Evolutionary conservation across 2,329 filamentous ascomycete genomes (phyloP), one percentile per base, ranked within the genome.

Genomic region (Aspergillus sp.): DNA sequence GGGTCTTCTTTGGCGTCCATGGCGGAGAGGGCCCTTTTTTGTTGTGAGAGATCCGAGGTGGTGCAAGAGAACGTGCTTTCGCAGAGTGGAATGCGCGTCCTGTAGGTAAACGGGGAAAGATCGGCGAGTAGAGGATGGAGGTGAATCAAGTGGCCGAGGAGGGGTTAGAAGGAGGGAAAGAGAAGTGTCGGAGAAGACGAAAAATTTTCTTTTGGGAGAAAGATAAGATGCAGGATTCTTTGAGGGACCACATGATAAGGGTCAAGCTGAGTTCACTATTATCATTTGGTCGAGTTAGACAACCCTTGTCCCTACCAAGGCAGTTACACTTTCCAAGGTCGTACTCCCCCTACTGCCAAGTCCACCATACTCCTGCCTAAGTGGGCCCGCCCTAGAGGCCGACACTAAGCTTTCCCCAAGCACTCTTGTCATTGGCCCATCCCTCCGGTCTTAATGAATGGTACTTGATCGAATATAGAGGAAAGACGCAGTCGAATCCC

Each of bases 1-100:
- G 32, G 36, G 24, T 41, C 24, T 41, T 19, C 10, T 41, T 40
- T 41, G 13, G 43, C 35, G 32, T 50, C 43, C 46, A 53, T 47
- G 11, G n/a, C 11, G n/a, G 14, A 20, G 17, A n/a, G 16, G 40
- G 11, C 19, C 9, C 9, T 9, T 4, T 6, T 20, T 13, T 17
- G 40, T n/a, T 42, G 16, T 42, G 40, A 13, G 40, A 13, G 40
- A 13, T 14, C 2, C n/a, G 11, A n/a, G 7, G n/a, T 6, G 19
- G 5, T 20, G 16, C 17, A 11, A 8, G 8, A 30, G 22, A 24
- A 24, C 22, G 22, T 24, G 22, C 3, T 24, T 24, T 7, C 22
- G 22, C 22, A 24, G 22, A 24, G 22, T 24, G 22, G 22, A 30
- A 30, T 30, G 8, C 26, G 26, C 26, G 26, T 30, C 26, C 26